A percentile compares a stretch with the other conserved stretches of the same genome.
Conservation (phyloP, 1,139 yeast genomes). For the Lodderomyces margitis region DNA sequence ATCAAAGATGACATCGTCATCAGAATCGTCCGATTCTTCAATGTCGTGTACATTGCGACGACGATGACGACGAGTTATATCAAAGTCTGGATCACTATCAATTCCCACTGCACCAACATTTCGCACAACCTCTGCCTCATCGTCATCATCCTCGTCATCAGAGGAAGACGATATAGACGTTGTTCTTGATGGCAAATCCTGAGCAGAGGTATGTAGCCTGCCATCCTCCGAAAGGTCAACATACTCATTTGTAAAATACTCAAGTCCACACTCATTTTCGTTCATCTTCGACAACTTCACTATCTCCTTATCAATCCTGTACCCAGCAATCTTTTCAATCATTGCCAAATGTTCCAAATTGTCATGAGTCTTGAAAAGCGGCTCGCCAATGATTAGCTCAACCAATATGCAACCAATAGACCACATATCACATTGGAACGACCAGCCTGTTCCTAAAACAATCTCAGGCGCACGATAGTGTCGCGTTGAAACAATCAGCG, state of each 20-base stretch:
- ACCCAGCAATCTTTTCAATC: conserved; percentile 77
- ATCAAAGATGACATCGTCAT: conserved; percentile 31
- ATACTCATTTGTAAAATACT: conserved; percentile 35
- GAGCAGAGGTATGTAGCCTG: neutral
- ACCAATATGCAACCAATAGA: conserved; percentile 91
- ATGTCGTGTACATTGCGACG: conserved; percentile 5
- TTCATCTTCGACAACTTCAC: conserved; percentile 34
- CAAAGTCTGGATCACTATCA: conserved; percentile 2
- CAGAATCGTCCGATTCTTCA: conserved; percentile 18
- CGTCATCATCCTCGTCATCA: conserved; percentile 18
- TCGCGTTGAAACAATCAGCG: conserved; percentile 87
- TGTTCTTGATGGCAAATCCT: conserved; percentile 2
- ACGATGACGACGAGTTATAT: neutral
- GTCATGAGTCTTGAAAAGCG: conserved; percentile 91
- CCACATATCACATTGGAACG: conserved; percentile 94
- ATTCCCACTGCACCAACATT: neutral
- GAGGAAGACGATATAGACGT: conserved; percentile 1
- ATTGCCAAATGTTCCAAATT: conserved; percentile 91
- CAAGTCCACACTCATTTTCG: conserved; percentile 44
- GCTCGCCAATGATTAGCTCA: conserved; percentile 93
- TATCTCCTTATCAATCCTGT: conserved; percentile 37
- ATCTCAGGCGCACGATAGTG: conserved; percentile 98
- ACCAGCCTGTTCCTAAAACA: conserved; percentile 90
- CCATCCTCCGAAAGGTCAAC: conserved; percentile 5
- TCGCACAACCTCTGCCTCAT: conserved; percentile 10